A percentile compares a stretch with the other conserved stretches of the same genome.
These are phyloP conservation scores for Straminergon stramineum DNA, from an alignment of 225 moss, liverwort and hornwort species.

Conservation along the genomic window DNA sequence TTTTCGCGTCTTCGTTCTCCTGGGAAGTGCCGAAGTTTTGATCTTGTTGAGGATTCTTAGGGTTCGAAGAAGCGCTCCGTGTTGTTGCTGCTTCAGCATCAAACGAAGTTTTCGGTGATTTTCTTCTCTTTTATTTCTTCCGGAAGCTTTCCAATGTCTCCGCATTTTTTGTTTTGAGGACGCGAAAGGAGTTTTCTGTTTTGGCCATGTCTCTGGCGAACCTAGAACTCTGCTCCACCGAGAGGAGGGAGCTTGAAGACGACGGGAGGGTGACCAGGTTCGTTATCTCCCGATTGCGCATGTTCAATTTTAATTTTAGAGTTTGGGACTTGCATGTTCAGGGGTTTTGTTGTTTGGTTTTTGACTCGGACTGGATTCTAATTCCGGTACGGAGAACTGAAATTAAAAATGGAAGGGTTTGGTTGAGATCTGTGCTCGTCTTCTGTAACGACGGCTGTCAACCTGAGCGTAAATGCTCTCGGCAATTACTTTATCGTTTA, in stretches of 20 bases:
- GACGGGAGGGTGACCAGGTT: neutral
- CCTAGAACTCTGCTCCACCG: neutral
- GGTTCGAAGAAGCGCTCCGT: neutral
- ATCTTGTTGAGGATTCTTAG: neutral
- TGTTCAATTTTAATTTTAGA: neutral
- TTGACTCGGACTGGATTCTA: neutral
- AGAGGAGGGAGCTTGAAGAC: slow-evolving; percentile 2
- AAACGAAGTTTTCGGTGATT: neutral
- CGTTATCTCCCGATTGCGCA: neutral
- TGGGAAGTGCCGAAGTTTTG: neutral
- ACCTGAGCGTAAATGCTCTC: neutral
- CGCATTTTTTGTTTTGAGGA: neutral
- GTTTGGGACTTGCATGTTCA: neutral
- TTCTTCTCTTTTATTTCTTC: neutral
- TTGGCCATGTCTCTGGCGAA: neutral
- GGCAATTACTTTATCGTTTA: neutral
- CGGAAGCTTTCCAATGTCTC: neutral
- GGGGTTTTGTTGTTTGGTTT: neutral
- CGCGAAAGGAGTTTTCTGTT: neutral
- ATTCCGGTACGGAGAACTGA: neutral
- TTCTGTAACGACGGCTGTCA: neutral
- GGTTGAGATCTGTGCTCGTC: neutral
- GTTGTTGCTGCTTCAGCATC: neutral
- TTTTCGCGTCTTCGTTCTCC: neutral
- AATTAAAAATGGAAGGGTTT: neutral